Evolutionary conservation across 164 flowering plant genomes (phyloP).

Genomic region (Akebia trifoliata): DNA sequence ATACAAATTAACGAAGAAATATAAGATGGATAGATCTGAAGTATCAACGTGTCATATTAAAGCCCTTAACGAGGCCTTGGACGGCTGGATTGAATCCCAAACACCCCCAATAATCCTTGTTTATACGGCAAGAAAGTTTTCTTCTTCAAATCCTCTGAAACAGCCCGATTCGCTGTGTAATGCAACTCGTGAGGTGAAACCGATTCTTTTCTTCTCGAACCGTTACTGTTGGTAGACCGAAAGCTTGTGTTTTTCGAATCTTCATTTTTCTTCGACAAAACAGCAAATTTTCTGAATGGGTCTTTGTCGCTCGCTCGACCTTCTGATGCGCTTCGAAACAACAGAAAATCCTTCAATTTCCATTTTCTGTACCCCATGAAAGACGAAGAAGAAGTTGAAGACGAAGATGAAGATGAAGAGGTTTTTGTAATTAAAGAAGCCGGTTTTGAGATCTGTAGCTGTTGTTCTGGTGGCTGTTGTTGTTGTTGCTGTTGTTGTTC

Average conservation of each 20-base stretch:
- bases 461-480: conserved; percentile 17
- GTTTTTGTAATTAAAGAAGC: conserved; percentile 11
- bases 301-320: conserved; percentile 72
- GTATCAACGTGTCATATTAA: conserved; percentile 22
- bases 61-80: conserved; percentile 39
- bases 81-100: conserved; percentile 50
- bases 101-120: conserved; percentile 65
- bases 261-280: conserved; percentile 32
- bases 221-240: conserved; percentile 36
- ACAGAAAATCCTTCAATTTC: conserved; percentile 66
- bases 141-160: conserved; percentile 62
- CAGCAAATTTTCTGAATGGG: conserved; percentile 52
- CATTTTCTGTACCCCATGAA: conserved; percentile 42
- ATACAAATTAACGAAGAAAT: neutral
- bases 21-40: neutral
- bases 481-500: conserved; percentile 36
- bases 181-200: conserved; percentile 81
- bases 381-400: conserved; percentile 15
- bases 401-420: conserved; percentile 5
- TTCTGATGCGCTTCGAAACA: conserved; percentile 92
- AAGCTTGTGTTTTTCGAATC: conserved; percentile 41
- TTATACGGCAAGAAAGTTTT: conserved; percentile 82
- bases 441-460: conserved; percentile 3
- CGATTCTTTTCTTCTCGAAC: conserved; percentile 36
- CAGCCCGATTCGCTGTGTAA: conserved; percentile 71